These are phyloP conservation scores for Cicer judaicum DNA, from an alignment of 306 rosid species.

Conservation along the genomic window DNA sequence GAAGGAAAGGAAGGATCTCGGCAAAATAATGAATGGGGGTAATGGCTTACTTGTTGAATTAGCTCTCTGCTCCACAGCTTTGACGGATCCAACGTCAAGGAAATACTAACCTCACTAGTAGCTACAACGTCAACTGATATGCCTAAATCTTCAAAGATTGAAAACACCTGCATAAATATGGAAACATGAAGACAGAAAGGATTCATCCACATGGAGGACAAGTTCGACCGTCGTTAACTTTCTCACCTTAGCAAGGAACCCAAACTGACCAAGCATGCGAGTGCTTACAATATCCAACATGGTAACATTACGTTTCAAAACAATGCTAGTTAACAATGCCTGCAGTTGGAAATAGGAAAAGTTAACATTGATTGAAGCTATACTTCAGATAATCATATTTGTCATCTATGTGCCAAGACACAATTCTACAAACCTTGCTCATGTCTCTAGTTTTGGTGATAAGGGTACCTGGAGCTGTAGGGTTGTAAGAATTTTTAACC, in stretches of 20 bases:
- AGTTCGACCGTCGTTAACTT: constrained; percentile 19
- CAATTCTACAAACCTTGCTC: constrained; percentile 71
- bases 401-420: constrained; percentile 33
- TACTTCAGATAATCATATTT: constrained; percentile 30
- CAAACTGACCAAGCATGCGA: constrained; percentile 95
- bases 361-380: constrained; percentile 26
- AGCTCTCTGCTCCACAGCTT: constrained; percentile 92
- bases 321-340: constrained; percentile 92
- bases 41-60: constrained; percentile 73
- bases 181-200: constrained; percentile 28
- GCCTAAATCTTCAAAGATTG: constrained; percentile 85
- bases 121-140: constrained; percentile 89
- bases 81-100: constrained; percentile 88
- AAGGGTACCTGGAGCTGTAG: constrained; percentile 92
- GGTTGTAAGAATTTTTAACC: constrained; percentile 97
- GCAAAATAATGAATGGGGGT: constrained; percentile 13
- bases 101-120: constrained; percentile 88
- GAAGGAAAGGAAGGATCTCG: constrained; percentile 35
- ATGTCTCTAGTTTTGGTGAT: constrained; percentile 87
- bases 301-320: constrained; percentile 85
- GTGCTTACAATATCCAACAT: constrained; percentile 98
- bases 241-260: constrained; percentile 95
- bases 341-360: constrained; percentile 53
- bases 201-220: constrained; percentile 25
- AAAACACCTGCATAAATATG: constrained; percentile 68